Base-by-base conservation (phyloP, 225 moss, liverwort and hornwort genomes). In the Takakia lepidozioides region DNA sequence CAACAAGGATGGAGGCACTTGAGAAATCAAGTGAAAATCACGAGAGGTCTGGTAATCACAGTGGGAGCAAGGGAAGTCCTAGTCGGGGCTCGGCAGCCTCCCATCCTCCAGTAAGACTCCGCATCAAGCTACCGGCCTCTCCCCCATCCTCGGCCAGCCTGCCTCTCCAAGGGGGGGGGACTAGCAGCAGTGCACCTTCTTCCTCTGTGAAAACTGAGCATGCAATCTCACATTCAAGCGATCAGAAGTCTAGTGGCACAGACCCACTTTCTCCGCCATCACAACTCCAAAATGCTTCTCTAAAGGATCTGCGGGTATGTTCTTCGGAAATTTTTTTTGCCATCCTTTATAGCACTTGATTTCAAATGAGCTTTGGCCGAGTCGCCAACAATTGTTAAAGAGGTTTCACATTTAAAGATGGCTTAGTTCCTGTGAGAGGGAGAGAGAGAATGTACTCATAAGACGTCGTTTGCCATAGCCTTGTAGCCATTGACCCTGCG, bases 251-350 rank as follows among this genome's bases (percentile, higher is more conserved):
- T 39, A 73, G 69, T 66, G 79, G 62, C 66, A 57, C 66, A 21
- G 73, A 74, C 38, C 64, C 61, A 30, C 56, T 30, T 57, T 74
- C 73, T 32, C 73, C 79, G 36, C 66, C 63, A 34, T 57, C 66
- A 40, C 73, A 69, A 56, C 56, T 52, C 20, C 73, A 74, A 25
- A 69, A 79, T 57, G 66, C 70, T 20, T 60, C 79, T 50, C 37
- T 79, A 62, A 79, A 79, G 73, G 79, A 79, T 46, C 79, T 79
- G 13, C 79, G 79, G 79, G 79, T 79, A 66, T 66, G 45, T 10
- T 46, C 13, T 46, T 11, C 11, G 32, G 8, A 6, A 6, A 6
- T 7, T 32, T 32, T 11, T 32, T 32, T 11, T 6, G 32, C 8
- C 11, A 6, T 32, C 32, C 11, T 11, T 32, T 32, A 32, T 11